Conservation (phyloP, 176 grass and related monocot species). For the Musa acuminata region DNA sequence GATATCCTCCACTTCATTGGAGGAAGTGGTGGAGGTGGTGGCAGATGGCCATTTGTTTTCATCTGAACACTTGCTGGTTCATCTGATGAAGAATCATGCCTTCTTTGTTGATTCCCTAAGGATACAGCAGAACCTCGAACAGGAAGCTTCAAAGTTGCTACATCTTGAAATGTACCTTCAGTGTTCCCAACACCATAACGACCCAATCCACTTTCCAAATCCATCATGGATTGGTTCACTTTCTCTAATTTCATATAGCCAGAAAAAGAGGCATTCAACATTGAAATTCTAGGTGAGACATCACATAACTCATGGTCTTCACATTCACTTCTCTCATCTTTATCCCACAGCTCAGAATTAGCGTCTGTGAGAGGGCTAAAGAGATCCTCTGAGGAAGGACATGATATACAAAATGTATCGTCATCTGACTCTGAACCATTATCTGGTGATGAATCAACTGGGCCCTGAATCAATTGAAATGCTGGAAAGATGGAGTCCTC, state of each 20-base stretch:
- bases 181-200: conserved; percentile 29
- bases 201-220: conserved; percentile 30
- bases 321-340: conserved; percentile 44
- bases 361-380: conserved; percentile 64
- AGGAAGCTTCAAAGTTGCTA: conserved; percentile 38
- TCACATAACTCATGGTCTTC: conserved; percentile 10
- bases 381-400: conserved; percentile 76
- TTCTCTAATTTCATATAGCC: conserved; percentile 53
- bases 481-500: conserved; percentile 63
- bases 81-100: conserved; percentile 19
- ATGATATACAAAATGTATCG: conserved; percentile 94
- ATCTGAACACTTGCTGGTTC: conserved; percentile 21
- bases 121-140: conserved; percentile 42
- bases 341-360: conserved; percentile 92
- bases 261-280: conserved; percentile 29
- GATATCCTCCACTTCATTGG: conserved; percentile 86
- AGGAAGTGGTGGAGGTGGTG: conserved; percentile 76
- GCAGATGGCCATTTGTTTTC: conserved; percentile 36
- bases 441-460: conserved; percentile 32
- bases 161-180: conserved; percentile 23
- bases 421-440: conserved; percentile 87
- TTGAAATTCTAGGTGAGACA: conserved; percentile 18
- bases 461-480: conserved; percentile 61
- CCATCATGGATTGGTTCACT: conserved; percentile 39
- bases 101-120: conserved; percentile 24